These are phyloP conservation scores for Apiospora malaysiana DNA, from an alignment of 2,329 filamentous ascomycete genomes.

Conservation along the genomic window DNA sequence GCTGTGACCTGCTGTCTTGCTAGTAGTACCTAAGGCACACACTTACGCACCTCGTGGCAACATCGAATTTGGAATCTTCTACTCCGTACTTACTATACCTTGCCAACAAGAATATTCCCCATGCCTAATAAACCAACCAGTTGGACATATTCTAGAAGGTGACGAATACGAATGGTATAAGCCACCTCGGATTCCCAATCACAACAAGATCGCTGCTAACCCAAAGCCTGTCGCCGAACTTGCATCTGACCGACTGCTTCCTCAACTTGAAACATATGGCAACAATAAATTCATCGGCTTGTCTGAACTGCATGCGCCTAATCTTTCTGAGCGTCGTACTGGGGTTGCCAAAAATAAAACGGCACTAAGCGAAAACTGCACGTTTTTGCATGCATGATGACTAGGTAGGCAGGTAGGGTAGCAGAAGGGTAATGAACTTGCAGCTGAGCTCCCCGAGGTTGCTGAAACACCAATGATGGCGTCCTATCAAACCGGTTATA, in stretches of 20 bases:
- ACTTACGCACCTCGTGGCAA: not conserved
- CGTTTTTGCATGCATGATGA: constrained; percentile 10
- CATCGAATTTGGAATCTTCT: constrained; percentile 3
- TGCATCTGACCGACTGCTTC: not conserved
- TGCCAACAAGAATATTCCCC: not conserved
- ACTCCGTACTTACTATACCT: not conserved
- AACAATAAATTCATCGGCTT: not conserved
- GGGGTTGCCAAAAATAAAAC: constrained; percentile 8
- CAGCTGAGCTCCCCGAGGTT: not conserved
- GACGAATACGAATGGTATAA: constrained; percentile 13
- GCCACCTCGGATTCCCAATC: not conserved
- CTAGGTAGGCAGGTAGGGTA: not conserved
- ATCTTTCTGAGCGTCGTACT: not conserved
- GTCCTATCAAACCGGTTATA: not conserved
- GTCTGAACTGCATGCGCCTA: too few species aligned
- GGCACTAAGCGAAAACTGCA: not conserved
- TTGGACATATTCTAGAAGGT: not conserved
- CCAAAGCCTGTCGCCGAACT: not conserved
- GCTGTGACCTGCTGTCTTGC: constrained; percentile 1
- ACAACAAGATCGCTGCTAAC: not conserved
- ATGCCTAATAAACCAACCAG: not conserved
- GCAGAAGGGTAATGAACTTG: not conserved
- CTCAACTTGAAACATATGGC: constrained; percentile 12
- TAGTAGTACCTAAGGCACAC: too few species aligned
- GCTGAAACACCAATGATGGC: constrained; percentile 5